Percentiles rank a stretch among this genome's conserved stretches.
Evolutionary conservation across 768 basidiomycete genomes (phyloP).

Genomic region (Galerina marginata): DNA sequence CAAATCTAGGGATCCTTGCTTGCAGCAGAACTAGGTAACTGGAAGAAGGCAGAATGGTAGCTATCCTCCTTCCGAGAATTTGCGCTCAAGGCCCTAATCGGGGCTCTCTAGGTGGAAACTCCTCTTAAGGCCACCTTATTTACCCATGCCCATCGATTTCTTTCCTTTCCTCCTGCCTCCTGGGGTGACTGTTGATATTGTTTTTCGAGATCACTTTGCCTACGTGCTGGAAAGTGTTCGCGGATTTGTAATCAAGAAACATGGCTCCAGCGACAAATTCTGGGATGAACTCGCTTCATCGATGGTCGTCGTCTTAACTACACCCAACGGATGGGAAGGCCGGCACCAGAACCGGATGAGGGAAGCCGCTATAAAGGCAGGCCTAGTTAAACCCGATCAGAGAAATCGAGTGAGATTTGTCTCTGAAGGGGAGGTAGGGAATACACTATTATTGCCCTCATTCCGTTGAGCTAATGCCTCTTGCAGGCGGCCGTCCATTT

Average conservation of each 20-base stretch:
- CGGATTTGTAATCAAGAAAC: constrained; percentile 18
- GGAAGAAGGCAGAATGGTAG: constrained; percentile 27
- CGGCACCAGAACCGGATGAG: constrained; percentile 27
- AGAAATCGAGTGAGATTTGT: constrained; percentile 26
- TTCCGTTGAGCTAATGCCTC: neutral
- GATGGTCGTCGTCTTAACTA: constrained; percentile 28
- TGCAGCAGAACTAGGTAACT: constrained; percentile 14
- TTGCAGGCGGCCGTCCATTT: constrained; percentile 25
- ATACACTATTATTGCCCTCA: neutral
- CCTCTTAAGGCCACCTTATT: constrained; percentile 22
- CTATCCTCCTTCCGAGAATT: neutral
- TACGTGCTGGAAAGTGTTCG: constrained; percentile 27
- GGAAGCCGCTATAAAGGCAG: constrained; percentile 26
- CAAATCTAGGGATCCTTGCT: constrained; percentile 6
- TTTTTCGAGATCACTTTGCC: constrained; percentile 29
- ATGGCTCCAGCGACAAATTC: constrained; percentile 6
- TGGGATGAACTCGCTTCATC: constrained; percentile 19
- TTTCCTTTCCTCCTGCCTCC: constrained; percentile 20
- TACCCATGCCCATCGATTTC: constrained; percentile 13
- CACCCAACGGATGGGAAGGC: constrained; percentile 33
- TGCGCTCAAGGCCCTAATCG: neutral
- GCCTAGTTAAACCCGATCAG: constrained; percentile 17
- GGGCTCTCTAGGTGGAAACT: constrained; percentile 31
- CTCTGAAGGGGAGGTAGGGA: constrained; percentile 26
- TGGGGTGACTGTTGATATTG: constrained; percentile 20